These are phyloP conservation scores for Chlorencoelia australis DNA, from an alignment of 2,329 filamentous ascomycete species.

Conservation along the genomic window DNA sequence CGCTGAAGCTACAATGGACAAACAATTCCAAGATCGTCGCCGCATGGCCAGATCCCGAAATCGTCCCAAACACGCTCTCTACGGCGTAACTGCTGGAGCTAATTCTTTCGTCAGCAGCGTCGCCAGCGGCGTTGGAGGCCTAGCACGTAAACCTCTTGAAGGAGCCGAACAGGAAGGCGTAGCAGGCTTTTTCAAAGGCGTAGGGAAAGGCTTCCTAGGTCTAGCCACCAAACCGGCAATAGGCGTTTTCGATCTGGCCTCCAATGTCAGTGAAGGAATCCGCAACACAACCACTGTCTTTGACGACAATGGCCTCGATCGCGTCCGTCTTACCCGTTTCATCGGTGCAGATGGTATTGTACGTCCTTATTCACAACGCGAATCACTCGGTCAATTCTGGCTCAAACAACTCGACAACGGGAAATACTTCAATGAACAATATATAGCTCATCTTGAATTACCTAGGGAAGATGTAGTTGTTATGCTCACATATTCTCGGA, in stretches of 20 bases:
- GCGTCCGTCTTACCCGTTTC: constrained; percentile 86
- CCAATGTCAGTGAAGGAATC: constrained; percentile 93
- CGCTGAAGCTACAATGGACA: constrained; percentile 89
- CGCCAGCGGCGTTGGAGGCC: constrained; percentile 84
- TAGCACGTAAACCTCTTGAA: constrained; percentile 88
- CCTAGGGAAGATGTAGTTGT: constrained; percentile 80
- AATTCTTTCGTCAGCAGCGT: constrained; percentile 91
- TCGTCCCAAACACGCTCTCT: constrained; percentile 91
- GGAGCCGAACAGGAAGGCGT: constrained; percentile 93
- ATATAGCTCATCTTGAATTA: constrained; percentile 92
- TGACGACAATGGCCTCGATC: constrained; percentile 86
- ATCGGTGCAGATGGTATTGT: constrained; percentile 90
- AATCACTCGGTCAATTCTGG: constrained; percentile 96
- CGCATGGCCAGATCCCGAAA: constrained; percentile 91
- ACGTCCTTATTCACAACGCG: constrained; percentile 84
- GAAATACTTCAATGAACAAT: constrained; percentile 94
- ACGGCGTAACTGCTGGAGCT: constrained; percentile 88
- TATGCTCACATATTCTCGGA: constrained; percentile 78
- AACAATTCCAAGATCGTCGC: constrained; percentile 94
- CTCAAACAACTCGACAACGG: constrained; percentile 97
- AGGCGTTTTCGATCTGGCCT: constrained; percentile 91
- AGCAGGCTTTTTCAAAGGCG: constrained; percentile 91
- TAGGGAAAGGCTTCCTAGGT: constrained; percentile 88
- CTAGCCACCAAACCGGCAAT: constrained; percentile 96
- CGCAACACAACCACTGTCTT: constrained; percentile 98